Evolutionary conservation across 2,329 filamentous ascomycete genomes (phyloP).

Genomic region (Phyllosticta citribraziliensis): DNA sequence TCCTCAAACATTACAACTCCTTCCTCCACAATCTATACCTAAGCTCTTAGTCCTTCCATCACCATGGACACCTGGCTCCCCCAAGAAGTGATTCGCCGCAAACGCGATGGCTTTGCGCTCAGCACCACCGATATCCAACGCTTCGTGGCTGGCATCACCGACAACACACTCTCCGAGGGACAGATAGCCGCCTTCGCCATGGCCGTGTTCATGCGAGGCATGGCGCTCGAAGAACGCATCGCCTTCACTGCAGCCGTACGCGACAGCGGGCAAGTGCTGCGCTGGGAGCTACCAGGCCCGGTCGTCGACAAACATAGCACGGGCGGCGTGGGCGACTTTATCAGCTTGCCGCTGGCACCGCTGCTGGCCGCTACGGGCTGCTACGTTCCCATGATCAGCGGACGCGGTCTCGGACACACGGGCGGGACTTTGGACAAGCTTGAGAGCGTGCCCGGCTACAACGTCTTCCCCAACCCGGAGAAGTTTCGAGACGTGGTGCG

Average conservation of each 20-base stretch:
- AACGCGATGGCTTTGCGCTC: slow-evolving; percentile 9
- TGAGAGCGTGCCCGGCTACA: slow-evolving; percentile 10
- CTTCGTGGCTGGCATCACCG: slow-evolving; percentile 7
- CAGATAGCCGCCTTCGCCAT: slow-evolving; percentile 11
- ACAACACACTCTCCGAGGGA: slow-evolving; percentile 1
- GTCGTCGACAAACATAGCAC: slow-evolving; percentile 10
- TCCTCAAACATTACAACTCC: not conserved
- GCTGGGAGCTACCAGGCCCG: slow-evolving; percentile 3
- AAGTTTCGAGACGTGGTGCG: slow-evolving; percentile 1
- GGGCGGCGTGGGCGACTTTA: slow-evolving; percentile 10
- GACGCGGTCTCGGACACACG: slow-evolving; percentile 9
- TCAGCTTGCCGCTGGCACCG: slow-evolving; percentile 8
- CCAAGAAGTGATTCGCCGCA: slow-evolving; percentile 10
- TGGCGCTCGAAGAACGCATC: slow-evolving; percentile 9
- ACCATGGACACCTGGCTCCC: slow-evolving; percentile 10
- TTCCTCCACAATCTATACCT: not conserved
- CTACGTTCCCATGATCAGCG: slow-evolving; percentile 10
- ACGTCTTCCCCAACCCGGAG: not conserved
- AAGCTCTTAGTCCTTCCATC: not conserved
- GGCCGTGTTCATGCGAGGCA: slow-evolving; percentile 8
- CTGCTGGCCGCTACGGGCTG: slow-evolving; percentile 7
- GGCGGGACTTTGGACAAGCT: slow-evolving; percentile 11
- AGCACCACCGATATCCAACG: slow-evolving; percentile 7
- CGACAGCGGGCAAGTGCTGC: slow-evolving; percentile 5
- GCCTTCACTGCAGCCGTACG: slow-evolving; percentile 8